Percentiles rank a stretch among this genome's conserved stretches.
phyloP scores from a whole-genome alignment of 164 flowering plant genomes.

The Cinnamomum micranthum region DNA sequence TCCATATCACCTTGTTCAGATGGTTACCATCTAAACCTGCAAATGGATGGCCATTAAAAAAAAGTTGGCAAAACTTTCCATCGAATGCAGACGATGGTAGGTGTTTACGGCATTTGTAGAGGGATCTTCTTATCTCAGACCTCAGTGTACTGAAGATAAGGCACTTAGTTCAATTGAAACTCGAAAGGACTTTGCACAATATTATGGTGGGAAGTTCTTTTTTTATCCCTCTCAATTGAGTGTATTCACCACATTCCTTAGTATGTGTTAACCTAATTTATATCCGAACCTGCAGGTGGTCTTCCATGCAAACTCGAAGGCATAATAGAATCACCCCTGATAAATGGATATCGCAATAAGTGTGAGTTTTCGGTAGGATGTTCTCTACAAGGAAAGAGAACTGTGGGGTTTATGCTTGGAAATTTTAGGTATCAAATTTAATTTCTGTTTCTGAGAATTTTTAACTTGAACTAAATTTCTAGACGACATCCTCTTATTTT shows the following conservation, averaged over 20 bases:
- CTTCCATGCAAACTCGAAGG: slow-evolving; percentile 89
- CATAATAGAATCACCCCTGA: slow-evolving; percentile 75
- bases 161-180: not conserved
- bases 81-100: no score
- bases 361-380: slow-evolving; percentile 92
- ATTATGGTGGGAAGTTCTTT: not conserved
- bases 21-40: no score
- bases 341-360: slow-evolving; percentile 90
- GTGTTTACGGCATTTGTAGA: no score
- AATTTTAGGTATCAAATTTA: slow-evolving; percentile 66
- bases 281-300: slow-evolving; percentile 60
- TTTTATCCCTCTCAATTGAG: not conserved
- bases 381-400: slow-evolving; percentile 66
- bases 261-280: not conserved
- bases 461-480: not conserved
- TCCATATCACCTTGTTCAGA: no score
- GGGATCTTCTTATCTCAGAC: no score
- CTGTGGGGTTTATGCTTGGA: slow-evolving; percentile 92
- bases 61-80: no score
- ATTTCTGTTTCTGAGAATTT: slow-evolving; percentile 8
- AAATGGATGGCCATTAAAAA: no score
- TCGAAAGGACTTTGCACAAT: not conserved
- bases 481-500: not conserved
- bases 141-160: not conserved
- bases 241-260: not conserved